A percentile compares a stretch with the other conserved stretches of the same genome.
Evolutionary conservation across 2,329 filamentous ascomycete species (phyloP).

Genomic region (Macrophomina phaseolina): DNA sequence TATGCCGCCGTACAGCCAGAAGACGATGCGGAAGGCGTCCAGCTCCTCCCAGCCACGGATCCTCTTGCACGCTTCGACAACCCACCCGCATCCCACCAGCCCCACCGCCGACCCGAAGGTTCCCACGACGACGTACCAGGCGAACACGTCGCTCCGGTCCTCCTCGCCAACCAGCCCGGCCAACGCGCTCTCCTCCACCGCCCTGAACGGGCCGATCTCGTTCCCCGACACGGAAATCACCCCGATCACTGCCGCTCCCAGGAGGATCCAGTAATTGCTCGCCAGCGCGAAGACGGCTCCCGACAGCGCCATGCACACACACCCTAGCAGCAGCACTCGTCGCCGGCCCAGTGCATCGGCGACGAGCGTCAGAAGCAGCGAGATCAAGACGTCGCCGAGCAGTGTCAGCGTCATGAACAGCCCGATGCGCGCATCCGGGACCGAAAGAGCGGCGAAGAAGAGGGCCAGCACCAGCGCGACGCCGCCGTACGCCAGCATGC

Average conservation of each 20-base stretch:
- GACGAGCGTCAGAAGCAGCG: slow-evolving; percentile 44
- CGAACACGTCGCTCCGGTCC: slow-evolving; percentile 44
- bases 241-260: slow-evolving; percentile 44
- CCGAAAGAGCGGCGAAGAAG: slow-evolving; percentile 42
- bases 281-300: slow-evolving; percentile 44
- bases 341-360: slow-evolving; percentile 45
- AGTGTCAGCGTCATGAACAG: slow-evolving; percentile 50
- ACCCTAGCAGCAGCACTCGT: slow-evolving; percentile 41
- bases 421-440: slow-evolving; percentile 45
- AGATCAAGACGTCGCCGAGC: slow-evolving; percentile 45
- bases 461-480: slow-evolving; percentile 45
- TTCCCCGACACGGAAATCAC: slow-evolving; percentile 48
- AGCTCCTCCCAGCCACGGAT: slow-evolving; percentile 44
- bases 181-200: slow-evolving; percentile 47
- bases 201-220: slow-evolving; percentile 49
- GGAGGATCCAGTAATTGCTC: slow-evolving; percentile 39
- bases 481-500: slow-evolving; percentile 45
- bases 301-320: slow-evolving; percentile 42
- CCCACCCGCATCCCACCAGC: slow-evolving; percentile 43
- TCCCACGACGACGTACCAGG: slow-evolving; percentile 48
- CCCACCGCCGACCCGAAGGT: slow-evolving; percentile 44
- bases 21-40: slow-evolving; percentile 48
- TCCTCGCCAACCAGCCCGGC: slow-evolving; percentile 43
- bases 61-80: slow-evolving; percentile 41
- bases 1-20: slow-evolving; percentile 51